Conservation (phyloP, 2,329 filamentous ascomycete species). For the Beauveria caledonica region DNA sequence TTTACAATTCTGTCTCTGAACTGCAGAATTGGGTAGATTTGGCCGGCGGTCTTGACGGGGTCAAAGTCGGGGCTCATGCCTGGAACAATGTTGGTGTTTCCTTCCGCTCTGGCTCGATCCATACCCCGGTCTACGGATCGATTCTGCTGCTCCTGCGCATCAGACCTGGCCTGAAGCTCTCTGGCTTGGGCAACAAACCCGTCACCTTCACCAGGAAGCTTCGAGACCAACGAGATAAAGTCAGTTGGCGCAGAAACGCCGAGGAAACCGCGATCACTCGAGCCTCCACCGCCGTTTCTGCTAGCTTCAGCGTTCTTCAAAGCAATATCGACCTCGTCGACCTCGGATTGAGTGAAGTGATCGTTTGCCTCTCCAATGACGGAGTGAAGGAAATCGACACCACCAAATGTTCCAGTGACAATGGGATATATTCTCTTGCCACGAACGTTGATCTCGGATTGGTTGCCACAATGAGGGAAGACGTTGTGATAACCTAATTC, state of each 20-base stretch:
- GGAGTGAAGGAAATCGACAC: conserved; percentile 77
- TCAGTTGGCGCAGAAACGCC: conserved; percentile 37
- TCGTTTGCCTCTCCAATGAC: conserved; percentile 71
- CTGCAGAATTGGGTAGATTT: conserved; percentile 90
- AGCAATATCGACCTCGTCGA: conserved; percentile 70
- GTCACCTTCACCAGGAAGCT: conserved; percentile 63
- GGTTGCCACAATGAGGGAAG: conserved; percentile 64
- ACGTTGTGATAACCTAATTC: conserved; percentile 61
- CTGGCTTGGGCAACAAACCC: conserved; percentile 60
- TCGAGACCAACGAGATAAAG: conserved; percentile 64
- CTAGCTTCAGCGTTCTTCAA: conserved; percentile 58
- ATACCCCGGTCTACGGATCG: conserved; percentile 20
- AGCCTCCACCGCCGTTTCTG: conserved; percentile 26
- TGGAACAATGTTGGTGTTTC: conserved; percentile 53
- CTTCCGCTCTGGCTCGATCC: conserved; percentile 26
- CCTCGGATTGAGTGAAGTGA: conserved; percentile 77
- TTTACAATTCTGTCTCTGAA: conserved; percentile 94
- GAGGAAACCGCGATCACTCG: conserved; percentile 31
- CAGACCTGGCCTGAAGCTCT: conserved; percentile 51
- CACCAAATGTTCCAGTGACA: conserved; percentile 67
- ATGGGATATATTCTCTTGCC: conserved; percentile 65
- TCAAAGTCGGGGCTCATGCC: conserved; percentile 73
- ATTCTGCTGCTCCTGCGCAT: conserved; percentile 56
- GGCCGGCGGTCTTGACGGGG: conserved; percentile 62
- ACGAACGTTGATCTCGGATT: conserved; percentile 53